These are phyloP conservation scores for Macrolepiota fuliginosa DNA, from an alignment of 768 basidiomycete species.

Conservation along the genomic window DNA sequence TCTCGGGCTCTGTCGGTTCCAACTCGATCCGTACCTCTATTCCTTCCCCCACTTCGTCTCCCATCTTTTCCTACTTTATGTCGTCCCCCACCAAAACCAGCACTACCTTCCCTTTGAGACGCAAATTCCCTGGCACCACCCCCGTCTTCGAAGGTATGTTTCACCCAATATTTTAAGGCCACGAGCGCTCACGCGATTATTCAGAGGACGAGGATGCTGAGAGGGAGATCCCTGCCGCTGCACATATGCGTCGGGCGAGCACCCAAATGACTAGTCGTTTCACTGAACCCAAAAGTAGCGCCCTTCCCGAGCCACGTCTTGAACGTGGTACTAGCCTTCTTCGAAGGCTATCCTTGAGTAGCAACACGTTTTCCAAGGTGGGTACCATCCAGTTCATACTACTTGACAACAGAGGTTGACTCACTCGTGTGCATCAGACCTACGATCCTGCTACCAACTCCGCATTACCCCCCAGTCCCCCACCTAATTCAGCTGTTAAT, in stretches of 20 bases:
- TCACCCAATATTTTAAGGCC: background rate
- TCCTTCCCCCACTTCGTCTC: conserved; percentile 60
- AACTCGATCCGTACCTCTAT: conserved; percentile 45
- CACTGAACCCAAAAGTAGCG: conserved; percentile 31
- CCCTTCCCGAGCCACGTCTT: conserved; percentile 45
- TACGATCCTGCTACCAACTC: conserved; percentile 23
- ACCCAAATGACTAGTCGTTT: conserved; percentile 53
- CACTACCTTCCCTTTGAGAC: conserved; percentile 59
- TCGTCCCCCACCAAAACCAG: conserved; percentile 58
- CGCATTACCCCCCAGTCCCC: conserved; percentile 40
- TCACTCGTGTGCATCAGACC: conserved; percentile 21
- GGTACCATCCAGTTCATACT: conserved; percentile 23
- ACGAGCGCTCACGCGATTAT: background rate
- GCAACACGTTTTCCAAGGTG: conserved; percentile 57
- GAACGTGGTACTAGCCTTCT: conserved; percentile 73
- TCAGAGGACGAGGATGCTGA: conserved; percentile 36
- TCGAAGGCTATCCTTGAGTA: conserved; percentile 72
- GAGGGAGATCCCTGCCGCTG: conserved; percentile 38
- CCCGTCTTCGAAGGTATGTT: conserved; percentile 63
- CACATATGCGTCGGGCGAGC: conserved; percentile 63
- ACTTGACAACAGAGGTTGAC: conserved; percentile 14
- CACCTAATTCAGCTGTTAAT: conserved; percentile 52
- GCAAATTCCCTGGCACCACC: conserved; percentile 46
- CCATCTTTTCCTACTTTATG: conserved; percentile 67
- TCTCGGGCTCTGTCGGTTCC: conserved; percentile 37